Conservation (phyloP, 2,329 filamentous ascomycete genomes). For the Alternaria gansuensis region DNA sequence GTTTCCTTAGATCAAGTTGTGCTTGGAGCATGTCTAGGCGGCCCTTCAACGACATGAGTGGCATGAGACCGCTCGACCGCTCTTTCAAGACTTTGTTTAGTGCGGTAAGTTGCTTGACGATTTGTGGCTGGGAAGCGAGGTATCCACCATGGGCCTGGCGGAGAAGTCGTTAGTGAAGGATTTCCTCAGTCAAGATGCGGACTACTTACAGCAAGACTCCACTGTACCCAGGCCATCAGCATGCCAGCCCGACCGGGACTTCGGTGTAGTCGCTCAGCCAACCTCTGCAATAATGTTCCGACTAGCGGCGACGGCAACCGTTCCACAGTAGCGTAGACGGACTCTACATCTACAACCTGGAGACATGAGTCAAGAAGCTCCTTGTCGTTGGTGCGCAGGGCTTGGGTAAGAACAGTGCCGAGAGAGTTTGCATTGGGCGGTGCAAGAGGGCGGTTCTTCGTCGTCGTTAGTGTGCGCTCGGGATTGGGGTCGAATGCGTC, state of each 20-base stretch:
- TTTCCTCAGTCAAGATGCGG: neutral
- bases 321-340: constrained; percentile 88
- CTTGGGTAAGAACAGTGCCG: constrained; percentile 90
- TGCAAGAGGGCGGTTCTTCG: constrained; percentile 60
- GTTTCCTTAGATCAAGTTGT: constrained; percentile 82
- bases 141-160: constrained; percentile 82
- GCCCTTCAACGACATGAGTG: constrained; percentile 87
- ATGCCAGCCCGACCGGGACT: constrained; percentile 88
- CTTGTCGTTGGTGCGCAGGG: constrained; percentile 89
- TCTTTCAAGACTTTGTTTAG: constrained; percentile 89
- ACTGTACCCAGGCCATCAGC: constrained; percentile 95
- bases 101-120: constrained; percentile 78
- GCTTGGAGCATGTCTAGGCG: constrained; percentile 94
- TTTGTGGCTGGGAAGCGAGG: constrained; percentile 83
- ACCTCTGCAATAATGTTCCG: constrained; percentile 77
- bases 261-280: constrained; percentile 86
- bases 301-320: constrained; percentile 87
- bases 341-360: constrained; percentile 76
- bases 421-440: constrained; percentile 80
- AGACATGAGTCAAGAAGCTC: constrained; percentile 92
- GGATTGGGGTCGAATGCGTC: constrained; percentile 60
- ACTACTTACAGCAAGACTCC: constrained; percentile 54
- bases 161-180: constrained; percentile 2
- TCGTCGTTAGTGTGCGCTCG: constrained; percentile 56
- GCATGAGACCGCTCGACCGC: constrained; percentile 81